Percentiles rank a stretch among this genome's conserved stretches.
Conservation (phyloP, 495 filamentous ascomycete genomes). For the Penicillium crystallinum region DNA sequence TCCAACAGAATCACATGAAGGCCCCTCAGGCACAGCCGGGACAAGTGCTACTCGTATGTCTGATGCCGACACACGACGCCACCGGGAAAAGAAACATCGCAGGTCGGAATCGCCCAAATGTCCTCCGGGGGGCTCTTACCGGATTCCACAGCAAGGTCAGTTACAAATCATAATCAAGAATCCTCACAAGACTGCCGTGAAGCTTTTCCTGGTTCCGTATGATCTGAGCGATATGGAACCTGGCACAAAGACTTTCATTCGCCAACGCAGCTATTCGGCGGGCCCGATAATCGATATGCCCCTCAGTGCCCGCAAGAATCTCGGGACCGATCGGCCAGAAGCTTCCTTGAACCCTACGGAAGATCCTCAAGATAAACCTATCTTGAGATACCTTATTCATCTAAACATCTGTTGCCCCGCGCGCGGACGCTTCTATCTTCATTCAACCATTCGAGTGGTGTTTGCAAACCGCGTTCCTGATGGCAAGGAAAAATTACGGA, state of each 20-base stretch:
- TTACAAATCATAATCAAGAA: slow-evolving; percentile 97
- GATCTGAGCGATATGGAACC: slow-evolving; percentile 93
- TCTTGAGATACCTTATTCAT: slow-evolving; percentile 87
- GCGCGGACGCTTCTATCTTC: slow-evolving; percentile 79
- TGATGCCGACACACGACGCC: slow-evolving; percentile 25
- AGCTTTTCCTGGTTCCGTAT: slow-evolving; percentile 92
- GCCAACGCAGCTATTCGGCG: slow-evolving; percentile 89
- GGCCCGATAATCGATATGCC: slow-evolving; percentile 77
- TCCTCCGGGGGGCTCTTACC: slow-evolving; percentile 81
- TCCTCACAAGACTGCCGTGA: slow-evolving; percentile 92
- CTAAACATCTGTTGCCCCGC: slow-evolving; percentile 88
- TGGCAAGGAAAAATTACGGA: slow-evolving; percentile 87
- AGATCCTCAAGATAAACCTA: slow-evolving; percentile 64
- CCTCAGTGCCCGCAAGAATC: slow-evolving; percentile 45
- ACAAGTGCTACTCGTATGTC: slow-evolving; percentile 5
- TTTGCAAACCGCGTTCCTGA: slow-evolving; percentile 98
- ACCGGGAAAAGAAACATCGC: slow-evolving; percentile 50
- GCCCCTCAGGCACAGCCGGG: slow-evolving; percentile 7
- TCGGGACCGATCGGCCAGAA: slow-evolving; percentile 40
- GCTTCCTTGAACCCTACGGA: slow-evolving; percentile 34
- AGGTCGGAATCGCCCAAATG: slow-evolving; percentile 65
- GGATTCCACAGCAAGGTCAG: slow-evolving; percentile 92
- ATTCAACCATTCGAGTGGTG: slow-evolving; percentile 89
- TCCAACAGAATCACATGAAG: slow-evolving; percentile 28
- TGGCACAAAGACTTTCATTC: slow-evolving; percentile 92